A percentile compares a stretch with the other conserved stretches of the same genome.
phyloP scores from a whole-genome alignment of 2,329 filamentous ascomycete genomes.

The Blastomyces parvus region DNA sequence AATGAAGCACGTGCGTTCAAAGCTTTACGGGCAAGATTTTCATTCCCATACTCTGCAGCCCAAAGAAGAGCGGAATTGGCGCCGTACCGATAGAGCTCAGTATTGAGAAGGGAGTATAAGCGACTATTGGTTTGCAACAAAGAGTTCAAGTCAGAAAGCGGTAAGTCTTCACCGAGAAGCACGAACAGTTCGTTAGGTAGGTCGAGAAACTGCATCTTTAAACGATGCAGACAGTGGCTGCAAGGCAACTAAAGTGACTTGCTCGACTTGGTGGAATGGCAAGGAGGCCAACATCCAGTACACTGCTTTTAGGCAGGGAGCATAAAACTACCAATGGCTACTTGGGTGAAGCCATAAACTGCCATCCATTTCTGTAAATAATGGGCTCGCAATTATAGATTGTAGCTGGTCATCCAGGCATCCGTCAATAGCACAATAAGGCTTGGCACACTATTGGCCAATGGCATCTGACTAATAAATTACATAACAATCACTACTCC shows the following conservation, averaged over 20 bases:
- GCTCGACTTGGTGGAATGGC: neutral
- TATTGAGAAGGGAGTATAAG: neutral
- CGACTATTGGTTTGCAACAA: neutral
- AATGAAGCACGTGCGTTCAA: neutral
- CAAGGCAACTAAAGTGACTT: neutral
- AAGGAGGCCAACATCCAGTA: neutral
- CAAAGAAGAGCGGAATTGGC: neutral
- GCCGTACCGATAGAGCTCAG: neutral
- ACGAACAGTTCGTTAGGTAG: neutral
- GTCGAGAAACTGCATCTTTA: neutral
- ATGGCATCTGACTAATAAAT: neutral
- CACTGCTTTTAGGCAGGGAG: neutral
- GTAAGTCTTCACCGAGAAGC: neutral
- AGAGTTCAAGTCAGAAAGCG: neutral
- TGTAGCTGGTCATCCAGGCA: too few species aligned
- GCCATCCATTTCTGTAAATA: neutral
- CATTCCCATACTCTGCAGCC: neutral
- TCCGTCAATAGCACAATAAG: too few species aligned
- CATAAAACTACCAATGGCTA: neutral
- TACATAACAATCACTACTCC: neutral
- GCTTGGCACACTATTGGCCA: neutral
- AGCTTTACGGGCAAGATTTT: neutral
- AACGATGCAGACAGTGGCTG: neutral
- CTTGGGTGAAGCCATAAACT: neutral
- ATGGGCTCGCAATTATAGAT: too few species aligned